phyloP scores from a whole-genome alignment of 2,329 filamentous ascomycete genomes.

The Alternaria sp. region DNA sequence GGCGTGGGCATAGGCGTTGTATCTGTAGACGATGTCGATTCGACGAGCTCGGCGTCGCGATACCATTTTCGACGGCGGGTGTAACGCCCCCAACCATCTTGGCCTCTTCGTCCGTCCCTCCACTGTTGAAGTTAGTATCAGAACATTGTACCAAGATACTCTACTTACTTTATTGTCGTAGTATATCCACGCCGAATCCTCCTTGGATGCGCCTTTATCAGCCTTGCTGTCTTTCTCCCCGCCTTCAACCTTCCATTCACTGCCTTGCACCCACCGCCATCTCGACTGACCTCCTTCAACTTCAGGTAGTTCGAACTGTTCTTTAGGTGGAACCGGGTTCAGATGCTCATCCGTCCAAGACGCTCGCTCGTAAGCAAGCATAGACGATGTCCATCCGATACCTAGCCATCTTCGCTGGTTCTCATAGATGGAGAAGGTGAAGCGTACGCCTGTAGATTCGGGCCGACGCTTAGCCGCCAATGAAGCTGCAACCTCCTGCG shows the following conservation, averaged over 20 bases:
- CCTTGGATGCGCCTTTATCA: constrained; percentile 47
- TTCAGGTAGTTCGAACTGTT: constrained; percentile 72
- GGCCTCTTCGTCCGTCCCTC: constrained; percentile 82
- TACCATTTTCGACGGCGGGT: constrained; percentile 95
- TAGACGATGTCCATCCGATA: constrained; percentile 88
- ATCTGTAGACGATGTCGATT: constrained; percentile 61
- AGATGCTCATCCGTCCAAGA: constrained; percentile 97
- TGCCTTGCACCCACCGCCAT: constrained; percentile 85
- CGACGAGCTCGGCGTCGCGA: constrained; percentile 92
- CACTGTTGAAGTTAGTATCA: constrained; percentile 63
- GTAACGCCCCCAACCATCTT: constrained; percentile 93
- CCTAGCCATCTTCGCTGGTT: constrained; percentile 96
- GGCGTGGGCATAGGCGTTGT: constrained; percentile 53
- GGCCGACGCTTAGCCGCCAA: constrained; percentile 50
- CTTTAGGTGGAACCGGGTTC: constrained; percentile 76
- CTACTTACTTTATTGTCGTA: constrained; percentile 87
- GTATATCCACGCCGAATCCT: constrained; percentile 87
- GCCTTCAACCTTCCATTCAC: constrained; percentile 86
- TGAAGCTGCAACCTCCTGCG: constrained; percentile 56
- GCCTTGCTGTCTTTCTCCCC: constrained; percentile 52
- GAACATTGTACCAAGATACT: not conserved
- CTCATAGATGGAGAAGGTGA: constrained; percentile 95
- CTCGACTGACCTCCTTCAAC: constrained; percentile 67
- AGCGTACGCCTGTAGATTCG: constrained; percentile 79
- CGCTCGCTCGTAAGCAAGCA: constrained; percentile 88